Conservation (phyloP, 2,329 filamentous ascomycete genomes). For the Trichoderma citrinoviride region DNA sequence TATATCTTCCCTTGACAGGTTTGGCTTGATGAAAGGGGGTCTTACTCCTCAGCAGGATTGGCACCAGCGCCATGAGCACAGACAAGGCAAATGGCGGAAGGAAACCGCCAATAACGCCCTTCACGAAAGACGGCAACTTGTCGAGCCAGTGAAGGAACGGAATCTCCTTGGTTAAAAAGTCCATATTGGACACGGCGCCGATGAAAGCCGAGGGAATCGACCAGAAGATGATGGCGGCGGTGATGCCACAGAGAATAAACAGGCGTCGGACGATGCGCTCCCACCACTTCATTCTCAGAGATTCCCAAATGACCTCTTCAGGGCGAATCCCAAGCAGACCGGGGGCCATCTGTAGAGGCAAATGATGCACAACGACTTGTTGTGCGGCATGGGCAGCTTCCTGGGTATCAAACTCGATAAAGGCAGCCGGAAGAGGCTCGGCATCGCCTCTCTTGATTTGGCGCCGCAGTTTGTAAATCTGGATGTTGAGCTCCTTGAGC, state of each 20-base stretch:
- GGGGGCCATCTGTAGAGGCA: slow-evolving; percentile 81
- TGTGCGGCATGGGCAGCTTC: slow-evolving; percentile 81
- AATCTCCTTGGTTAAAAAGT: slow-evolving; percentile 60
- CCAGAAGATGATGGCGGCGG: slow-evolving; percentile 84
- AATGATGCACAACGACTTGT: slow-evolving; percentile 84
- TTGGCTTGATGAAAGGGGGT: not conserved
- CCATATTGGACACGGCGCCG: slow-evolving; percentile 81
- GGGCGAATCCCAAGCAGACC: slow-evolving; percentile 82
- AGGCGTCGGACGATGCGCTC: slow-evolving; percentile 73
- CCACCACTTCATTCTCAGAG: slow-evolving; percentile 83
- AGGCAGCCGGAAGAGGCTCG: slow-evolving; percentile 71
- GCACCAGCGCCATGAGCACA: slow-evolving; percentile 82
- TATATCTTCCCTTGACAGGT: not conserved
- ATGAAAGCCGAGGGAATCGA: slow-evolving; percentile 72
- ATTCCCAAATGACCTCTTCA: slow-evolving; percentile 81
- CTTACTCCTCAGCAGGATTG: slow-evolving; percentile 67
- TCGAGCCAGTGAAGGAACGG: slow-evolving; percentile 74
- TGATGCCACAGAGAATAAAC: slow-evolving; percentile 67
- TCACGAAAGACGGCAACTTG: slow-evolving; percentile 64
- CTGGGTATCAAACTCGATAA: slow-evolving; percentile 84
- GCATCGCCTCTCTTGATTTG: slow-evolving; percentile 70
- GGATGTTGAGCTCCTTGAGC: slow-evolving; percentile 40
- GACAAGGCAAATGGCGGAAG: slow-evolving; percentile 76
- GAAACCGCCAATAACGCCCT: slow-evolving; percentile 81
- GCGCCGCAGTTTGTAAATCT: slow-evolving; percentile 63